Evolutionary conservation across 345 rosid species (phyloP).

Genomic region (Iberis pinnata): DNA sequence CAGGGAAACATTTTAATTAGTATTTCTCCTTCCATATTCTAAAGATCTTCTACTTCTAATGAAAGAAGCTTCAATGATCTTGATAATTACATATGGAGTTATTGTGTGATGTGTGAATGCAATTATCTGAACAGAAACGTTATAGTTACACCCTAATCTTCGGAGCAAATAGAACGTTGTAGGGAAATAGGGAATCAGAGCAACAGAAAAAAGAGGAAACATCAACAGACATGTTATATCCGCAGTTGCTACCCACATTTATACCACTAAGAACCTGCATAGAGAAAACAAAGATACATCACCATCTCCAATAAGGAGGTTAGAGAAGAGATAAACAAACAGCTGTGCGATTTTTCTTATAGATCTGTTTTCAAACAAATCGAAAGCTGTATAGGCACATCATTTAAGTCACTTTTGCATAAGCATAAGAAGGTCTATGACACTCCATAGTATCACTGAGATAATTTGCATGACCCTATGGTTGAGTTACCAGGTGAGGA

Average conservation of each 20-base stretch:
- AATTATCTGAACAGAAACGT: background rate
- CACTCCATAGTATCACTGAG: background rate
- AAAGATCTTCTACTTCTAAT: background rate
- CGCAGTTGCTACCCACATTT: conserved; percentile 89
- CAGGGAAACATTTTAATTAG: background rate
- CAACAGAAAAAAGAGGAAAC: background rate
- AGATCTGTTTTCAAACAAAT: background rate
- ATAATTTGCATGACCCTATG: background rate
- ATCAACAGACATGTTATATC: conserved; percentile 66
- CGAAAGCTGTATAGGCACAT: background rate
- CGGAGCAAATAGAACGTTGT: background rate
- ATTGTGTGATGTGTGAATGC: background rate
- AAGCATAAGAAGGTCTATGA: background rate
- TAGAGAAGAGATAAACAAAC: background rate
- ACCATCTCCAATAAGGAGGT: conserved; percentile 8
- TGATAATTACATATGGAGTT: too few species aligned
- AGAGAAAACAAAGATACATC: conserved; percentile 17
- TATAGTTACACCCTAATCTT: background rate
- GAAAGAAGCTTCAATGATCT: background rate
- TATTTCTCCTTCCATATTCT: background rate
- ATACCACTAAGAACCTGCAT: conserved; percentile 88
- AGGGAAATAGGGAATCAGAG: background rate
- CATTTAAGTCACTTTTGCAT: background rate
- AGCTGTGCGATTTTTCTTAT: background rate
- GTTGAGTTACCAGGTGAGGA: conserved; percentile 70